Evolutionary conservation across 345 rosid species (phyloP), one percentile per base, ranked within the genome.

Genomic region (Populus deltoides): DNA sequence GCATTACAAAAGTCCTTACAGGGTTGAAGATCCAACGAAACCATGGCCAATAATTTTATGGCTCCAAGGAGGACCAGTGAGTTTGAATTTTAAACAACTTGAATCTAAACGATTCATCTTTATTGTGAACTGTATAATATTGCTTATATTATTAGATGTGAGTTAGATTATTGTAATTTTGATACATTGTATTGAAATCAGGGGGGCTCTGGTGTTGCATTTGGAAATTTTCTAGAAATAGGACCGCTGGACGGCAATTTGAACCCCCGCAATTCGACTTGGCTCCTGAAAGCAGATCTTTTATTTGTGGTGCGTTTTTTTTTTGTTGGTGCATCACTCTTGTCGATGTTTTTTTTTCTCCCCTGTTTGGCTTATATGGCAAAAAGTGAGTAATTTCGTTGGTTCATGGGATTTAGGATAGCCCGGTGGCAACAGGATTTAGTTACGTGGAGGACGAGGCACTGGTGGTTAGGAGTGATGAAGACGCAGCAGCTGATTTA

Each of bases 241-340:
- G 89, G 89, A 75, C 88, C 89, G 11, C 12, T 84, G 31, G 86
- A 88, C 71, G 53, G 53, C 68, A 62, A 82, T 71, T 66, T 86
- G 75, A n/a, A 81, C n/a, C 85, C 89, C 17, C 70, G 85, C 27
- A 86, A 81, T 59, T 72, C 63, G 4, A 86, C 89, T 4, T 86
- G 88, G 88, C 86, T 88, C n/a, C 66, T 10, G 55, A 82, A 84
- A 73, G 90, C 89, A 24, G 89, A 88, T 74, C 85, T 88, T 25
- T 71, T 83, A 39, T 86, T 88, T 78, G 90, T 85, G 83, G 88
- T 84, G 81, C 39, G 20, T 35, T 5, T 25, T 62, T 70, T 1
- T 2, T 11, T 7, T 65, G 9, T 36, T 27, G 20, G 15, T n/a
- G 29, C 29, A 45, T 49, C 17, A 12, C 9, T 61, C 75, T 33